Percentiles rank a stretch among this genome's conserved stretches.
Evolutionary conservation across 345 rosid species (phyloP).

Genomic region (Litchi chinensis): DNA sequence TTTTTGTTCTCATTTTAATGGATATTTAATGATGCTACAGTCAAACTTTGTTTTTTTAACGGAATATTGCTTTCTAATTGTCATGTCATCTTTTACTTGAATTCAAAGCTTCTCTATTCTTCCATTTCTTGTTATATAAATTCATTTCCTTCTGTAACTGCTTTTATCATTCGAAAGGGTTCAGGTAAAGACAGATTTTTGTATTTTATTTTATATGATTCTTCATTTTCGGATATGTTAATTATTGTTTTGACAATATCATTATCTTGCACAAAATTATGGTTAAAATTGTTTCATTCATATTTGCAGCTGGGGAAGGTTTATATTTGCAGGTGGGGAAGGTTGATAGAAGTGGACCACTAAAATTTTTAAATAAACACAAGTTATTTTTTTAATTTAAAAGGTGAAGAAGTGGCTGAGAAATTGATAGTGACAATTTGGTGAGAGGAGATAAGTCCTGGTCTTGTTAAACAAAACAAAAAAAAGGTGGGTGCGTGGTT

Average conservation of each 20-base stretch:
- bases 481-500: neutral
- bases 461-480: neutral
- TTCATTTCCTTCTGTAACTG: neutral
- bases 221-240: neutral
- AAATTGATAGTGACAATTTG: constrained; percentile 25
- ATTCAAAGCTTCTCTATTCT: neutral
- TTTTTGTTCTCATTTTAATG: neutral
- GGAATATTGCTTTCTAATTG: no score
- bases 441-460: constrained; percentile 22
- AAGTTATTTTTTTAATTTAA: neutral
- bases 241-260: no score
- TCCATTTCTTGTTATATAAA: neutral
- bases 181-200: neutral
- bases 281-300: neutral
- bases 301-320: constrained; percentile 31
- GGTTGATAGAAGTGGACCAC: constrained; percentile 31
- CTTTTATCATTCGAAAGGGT: neutral
- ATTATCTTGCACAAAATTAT: constrained; percentile 2
- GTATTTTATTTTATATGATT: no score
- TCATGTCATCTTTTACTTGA: neutral
- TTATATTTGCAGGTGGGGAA: constrained; percentile 29
- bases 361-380: neutral
- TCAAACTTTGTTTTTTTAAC: neutral
- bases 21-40: neutral
- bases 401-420: constrained; percentile 22